Percentiles rank a stretch among this genome's conserved stretches.
These are phyloP conservation scores for Penicillium ochrochloron DNA, from an alignment of 495 filamentous ascomycete species.

Conservation along the genomic window DNA sequence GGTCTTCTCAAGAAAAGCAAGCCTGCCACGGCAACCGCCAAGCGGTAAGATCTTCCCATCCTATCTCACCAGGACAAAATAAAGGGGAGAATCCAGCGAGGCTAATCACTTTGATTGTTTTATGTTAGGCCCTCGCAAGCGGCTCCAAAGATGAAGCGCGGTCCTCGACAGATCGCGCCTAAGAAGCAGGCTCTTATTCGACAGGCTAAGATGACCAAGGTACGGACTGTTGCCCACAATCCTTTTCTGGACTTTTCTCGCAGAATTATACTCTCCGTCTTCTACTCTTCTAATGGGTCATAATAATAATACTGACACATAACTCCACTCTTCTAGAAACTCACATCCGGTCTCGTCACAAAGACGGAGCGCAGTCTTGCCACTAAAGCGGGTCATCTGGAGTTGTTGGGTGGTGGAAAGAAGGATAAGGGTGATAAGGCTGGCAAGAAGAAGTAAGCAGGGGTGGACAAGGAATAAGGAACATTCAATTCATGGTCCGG, in stretches of 20 bases:
- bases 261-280: background rate
- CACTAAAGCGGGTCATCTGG: constrained; percentile 72
- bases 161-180: constrained; percentile 66
- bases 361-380: constrained; percentile 71
- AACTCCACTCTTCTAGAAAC: constrained; percentile 58
- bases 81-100: background rate
- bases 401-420: constrained; percentile 69
- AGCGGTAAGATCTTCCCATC: constrained; percentile 36
- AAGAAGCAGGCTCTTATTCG: constrained; percentile 66
- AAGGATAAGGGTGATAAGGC: constrained; percentile 49
- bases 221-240: constrained; percentile 27
- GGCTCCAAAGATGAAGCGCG: constrained; percentile 53
- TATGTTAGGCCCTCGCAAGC: constrained; percentile 19
- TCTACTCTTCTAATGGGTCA: background rate
- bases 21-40: constrained; percentile 28
- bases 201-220: constrained; percentile 66
- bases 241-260: background rate
- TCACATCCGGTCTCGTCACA: constrained; percentile 62
- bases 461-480: background rate
- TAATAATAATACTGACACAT: background rate
- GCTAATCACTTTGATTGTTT: background rate
- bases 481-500: too few species aligned
- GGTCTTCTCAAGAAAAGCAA: constrained; percentile 45
- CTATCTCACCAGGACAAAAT: background rate
- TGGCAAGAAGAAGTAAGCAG: constrained; percentile 25